These are phyloP conservation scores for Stylosanthes scabra DNA, from an alignment of 331 rosid genomes.

Conservation along the genomic window DNA sequence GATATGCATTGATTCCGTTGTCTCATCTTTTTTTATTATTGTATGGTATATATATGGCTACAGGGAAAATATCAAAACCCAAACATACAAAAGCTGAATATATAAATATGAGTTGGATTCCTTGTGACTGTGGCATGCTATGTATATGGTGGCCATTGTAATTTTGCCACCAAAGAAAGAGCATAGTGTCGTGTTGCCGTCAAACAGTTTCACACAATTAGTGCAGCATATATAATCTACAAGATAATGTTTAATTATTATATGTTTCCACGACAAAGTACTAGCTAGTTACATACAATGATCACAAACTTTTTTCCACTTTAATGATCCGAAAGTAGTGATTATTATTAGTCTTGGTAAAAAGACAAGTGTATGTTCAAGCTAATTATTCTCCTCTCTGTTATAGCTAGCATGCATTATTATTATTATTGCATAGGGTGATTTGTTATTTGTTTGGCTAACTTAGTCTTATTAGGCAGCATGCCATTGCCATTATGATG, in stretches of 20 bases:
- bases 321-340: background rate
- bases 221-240: slow-evolving; percentile 10
- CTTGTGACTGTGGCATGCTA: slow-evolving; percentile 36
- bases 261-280: slow-evolving; percentile 22
- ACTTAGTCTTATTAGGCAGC: slow-evolving; percentile 3
- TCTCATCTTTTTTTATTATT: slow-evolving; percentile 7
- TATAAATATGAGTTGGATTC: background rate
- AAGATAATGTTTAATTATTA: slow-evolving; percentile 13
- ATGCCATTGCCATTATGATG: slow-evolving; percentile 1
- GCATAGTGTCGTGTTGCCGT: background rate
- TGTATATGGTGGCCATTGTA: slow-evolving; percentile 34
- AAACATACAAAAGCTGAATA: too few species aligned
- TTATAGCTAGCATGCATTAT: too few species aligned
- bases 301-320: slow-evolving; percentile 33
- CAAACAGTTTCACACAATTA: slow-evolving; percentile 6
- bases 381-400: too few species aligned
- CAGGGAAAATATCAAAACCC: background rate
- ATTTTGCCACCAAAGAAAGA: background rate
- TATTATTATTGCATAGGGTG: too few species aligned
- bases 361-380: too few species aligned
- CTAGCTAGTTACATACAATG: background rate
- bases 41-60: background rate
- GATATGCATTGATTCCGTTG: slow-evolving; percentile 34
- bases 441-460: background rate
- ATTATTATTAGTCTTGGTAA: too few species aligned